Evolutionary conservation across 2,329 filamentous ascomycete species (phyloP), one percentile per base, ranked within the genome.

Genomic region (Trichoderma sp.): DNA sequence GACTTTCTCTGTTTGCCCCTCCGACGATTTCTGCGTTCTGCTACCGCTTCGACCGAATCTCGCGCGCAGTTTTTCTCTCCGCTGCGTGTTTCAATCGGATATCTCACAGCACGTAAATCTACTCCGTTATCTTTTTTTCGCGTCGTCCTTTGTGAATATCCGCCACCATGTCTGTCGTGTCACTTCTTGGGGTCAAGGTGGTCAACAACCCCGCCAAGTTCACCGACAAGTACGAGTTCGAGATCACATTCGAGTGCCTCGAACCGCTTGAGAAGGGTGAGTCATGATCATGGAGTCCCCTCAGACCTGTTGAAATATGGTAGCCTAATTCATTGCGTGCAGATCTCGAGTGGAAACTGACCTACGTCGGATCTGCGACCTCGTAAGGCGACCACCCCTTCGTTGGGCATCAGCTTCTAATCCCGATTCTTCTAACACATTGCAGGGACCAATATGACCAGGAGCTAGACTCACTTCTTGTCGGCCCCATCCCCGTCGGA

Each of bases 331-430:
- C 69, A 73, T 67, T 27, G 53, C 25, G 60, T 53, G 37, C 75
- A 97, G 95, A 99, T 82, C 89, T 99, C 70, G 95, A 99, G 82
- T 99, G 95, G 95, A 99, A 99, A 82, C 86, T 99, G 75, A 99
- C 93, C 79, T 99, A 99, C 75, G 95, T 99, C 77, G 96, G 95
- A 76, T 99, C 95, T 74, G 95, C 96, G 71, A 98, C 94, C 67
- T 97, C 93, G 92, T 97, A 85, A 84, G 91, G 86, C 73, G 17
- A 64, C 65, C n/a, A n/a, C 67, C 54, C 64, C 67, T 56, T 54
- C 64, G 58, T 64, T 37, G 42, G 39, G 22, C 35, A 67, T 53
- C 64, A 68, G 72, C 71, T 69, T 65, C 69, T 70, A 70, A 32
- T 69, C 52, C 42, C 25, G 42, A 72, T 57, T 42, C 68, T 57